Evolutionary conservation across 441 rosid genomes (phyloP).

Genomic region (Metrosideros polymorpha): DNA sequence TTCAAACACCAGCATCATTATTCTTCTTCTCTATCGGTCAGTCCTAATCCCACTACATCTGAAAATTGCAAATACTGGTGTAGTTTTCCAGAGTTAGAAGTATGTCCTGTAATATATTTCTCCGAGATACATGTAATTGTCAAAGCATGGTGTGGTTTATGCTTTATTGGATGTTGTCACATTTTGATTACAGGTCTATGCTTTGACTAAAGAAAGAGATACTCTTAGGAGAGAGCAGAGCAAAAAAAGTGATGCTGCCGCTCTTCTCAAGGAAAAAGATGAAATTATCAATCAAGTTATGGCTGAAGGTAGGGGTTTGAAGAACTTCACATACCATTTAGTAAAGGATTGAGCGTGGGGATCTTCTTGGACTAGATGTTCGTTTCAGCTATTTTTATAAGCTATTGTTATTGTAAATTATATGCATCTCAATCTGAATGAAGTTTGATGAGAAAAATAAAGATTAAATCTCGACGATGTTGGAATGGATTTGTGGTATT

Average conservation of each 20-base stretch:
- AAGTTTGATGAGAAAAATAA: background rate
- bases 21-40: background rate
- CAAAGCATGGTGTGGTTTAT: background rate
- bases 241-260: conserved; percentile 94
- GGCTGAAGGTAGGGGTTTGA: conserved; percentile 83
- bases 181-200: conserved; percentile 63
- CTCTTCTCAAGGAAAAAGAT: conserved; percentile 97
- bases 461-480: background rate
- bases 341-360: background rate
- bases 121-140: background rate
- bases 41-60: background rate
- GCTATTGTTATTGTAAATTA: background rate
- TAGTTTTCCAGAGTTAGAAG: background rate
- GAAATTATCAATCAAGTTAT: conserved; percentile 96
- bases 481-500: background rate
- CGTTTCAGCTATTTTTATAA: background rate
- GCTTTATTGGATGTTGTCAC: conserved; percentile 1
- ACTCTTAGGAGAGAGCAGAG: conserved; percentile 95
- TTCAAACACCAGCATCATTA: background rate
- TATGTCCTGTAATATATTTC: background rate
- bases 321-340: background rate
- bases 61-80: background rate
- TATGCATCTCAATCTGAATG: background rate
- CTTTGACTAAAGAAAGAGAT: conserved; percentile 97
- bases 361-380: background rate